A percentile compares a stretch with the other conserved stretches of the same genome.
Conservation (phyloP, 2,329 filamentous ascomycete species). For the Fusarium sp. region DNA sequence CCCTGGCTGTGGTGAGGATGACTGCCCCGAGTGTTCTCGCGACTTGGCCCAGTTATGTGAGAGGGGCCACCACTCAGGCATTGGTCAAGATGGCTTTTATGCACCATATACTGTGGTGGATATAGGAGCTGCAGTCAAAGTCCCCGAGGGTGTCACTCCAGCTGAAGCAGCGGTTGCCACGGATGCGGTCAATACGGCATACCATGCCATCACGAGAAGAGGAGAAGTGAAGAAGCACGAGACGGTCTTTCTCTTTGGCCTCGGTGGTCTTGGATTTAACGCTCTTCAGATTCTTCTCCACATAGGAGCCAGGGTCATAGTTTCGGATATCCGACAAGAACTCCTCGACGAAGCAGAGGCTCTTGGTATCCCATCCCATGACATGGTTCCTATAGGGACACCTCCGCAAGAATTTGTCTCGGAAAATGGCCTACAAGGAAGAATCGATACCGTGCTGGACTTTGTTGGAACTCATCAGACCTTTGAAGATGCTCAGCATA, state of each 20-base stretch:
- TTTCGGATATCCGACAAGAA: slow-evolving; percentile 33
- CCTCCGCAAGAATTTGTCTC: slow-evolving; percentile 23
- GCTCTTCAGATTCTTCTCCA: slow-evolving; percentile 30
- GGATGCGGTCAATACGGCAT: slow-evolving; percentile 36
- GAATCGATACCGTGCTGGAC: slow-evolving; percentile 32
- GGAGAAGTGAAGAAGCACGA: slow-evolving; percentile 25
- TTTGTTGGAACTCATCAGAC: slow-evolving; percentile 39
- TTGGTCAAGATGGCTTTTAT: slow-evolving; percentile 55
- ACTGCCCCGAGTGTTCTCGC: slow-evolving; percentile 50
- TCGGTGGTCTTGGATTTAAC: slow-evolving; percentile 32
- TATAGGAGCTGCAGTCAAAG: slow-evolving; percentile 26
- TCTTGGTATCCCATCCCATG: slow-evolving; percentile 10
- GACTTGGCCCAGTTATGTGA: slow-evolving; percentile 52
- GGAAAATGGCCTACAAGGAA: slow-evolving; percentile 2
- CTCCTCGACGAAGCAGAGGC: slow-evolving; percentile 26
- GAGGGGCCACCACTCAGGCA: slow-evolving; percentile 52
- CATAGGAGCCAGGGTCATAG: slow-evolving; percentile 27
- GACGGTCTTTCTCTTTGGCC: slow-evolving; percentile 29
- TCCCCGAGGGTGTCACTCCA: slow-evolving; percentile 27
- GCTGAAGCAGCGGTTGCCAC: slow-evolving; percentile 36
- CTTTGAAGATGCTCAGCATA: slow-evolving; percentile 39
- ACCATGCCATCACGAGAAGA: slow-evolving; percentile 31
- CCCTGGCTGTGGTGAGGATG: slow-evolving; percentile 18
- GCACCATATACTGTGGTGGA: slow-evolving; percentile 51
- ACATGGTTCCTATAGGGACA: slow-evolving; percentile 26